Evolutionary conservation across 1,284 basidiomycete genomes (phyloP).

Genomic region (Dichomitus squalens): DNA sequence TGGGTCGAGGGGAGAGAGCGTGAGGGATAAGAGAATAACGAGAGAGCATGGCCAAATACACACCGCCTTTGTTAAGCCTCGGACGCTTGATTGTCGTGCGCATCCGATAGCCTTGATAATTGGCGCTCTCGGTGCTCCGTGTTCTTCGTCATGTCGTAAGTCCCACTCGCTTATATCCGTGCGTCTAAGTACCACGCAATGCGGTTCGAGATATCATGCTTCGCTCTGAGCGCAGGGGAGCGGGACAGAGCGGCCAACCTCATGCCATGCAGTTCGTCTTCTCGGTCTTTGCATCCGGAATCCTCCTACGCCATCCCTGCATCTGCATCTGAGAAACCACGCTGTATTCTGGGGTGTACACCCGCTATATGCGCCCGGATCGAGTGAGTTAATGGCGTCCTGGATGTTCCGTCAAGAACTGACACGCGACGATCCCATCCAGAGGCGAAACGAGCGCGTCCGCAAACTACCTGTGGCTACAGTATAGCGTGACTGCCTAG

Average conservation of each 20-base stretch:
- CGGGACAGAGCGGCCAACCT: background rate
- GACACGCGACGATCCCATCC: background rate
- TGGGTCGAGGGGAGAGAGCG: no score
- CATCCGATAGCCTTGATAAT: no score
- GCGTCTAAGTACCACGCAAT: no score
- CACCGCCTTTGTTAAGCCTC: no score
- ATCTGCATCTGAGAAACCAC: background rate
- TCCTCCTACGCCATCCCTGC: background rate
- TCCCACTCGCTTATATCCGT: no score
- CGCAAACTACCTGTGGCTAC: background rate
- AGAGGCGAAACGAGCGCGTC: background rate
- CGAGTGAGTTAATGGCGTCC: background rate
- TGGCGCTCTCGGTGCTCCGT: no score
- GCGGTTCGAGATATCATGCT: background rate
- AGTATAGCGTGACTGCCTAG: background rate
- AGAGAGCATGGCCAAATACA: no score
- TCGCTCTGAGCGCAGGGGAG: background rate
- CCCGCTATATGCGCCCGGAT: background rate
- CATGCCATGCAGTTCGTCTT: background rate
- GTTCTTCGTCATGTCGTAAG: no score
- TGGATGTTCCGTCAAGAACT: background rate
- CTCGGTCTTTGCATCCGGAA: background rate
- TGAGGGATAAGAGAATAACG: background rate
- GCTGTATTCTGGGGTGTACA: background rate
- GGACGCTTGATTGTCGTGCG: no score